phyloP scores from a whole-genome alignment of 176 grass and related monocot genomes.

The Cenchrus fungigraminus region DNA sequence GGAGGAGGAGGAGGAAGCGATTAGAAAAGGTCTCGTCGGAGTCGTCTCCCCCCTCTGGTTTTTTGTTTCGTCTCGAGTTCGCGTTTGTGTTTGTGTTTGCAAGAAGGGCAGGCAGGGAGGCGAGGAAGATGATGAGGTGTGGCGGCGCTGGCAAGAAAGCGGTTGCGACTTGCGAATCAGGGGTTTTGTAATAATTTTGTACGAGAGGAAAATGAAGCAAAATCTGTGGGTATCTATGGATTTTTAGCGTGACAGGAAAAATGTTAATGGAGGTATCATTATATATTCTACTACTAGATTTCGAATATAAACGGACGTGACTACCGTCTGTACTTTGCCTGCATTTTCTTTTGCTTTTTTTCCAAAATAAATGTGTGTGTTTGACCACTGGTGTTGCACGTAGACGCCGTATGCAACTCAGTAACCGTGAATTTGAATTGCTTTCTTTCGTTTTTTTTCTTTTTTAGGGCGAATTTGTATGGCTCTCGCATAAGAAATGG shows the following conservation, averaged over 20 bases:
- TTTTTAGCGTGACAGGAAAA: not conserved
- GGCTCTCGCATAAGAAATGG: too few species aligned
- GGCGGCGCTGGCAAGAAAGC: not conserved
- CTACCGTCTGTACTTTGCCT: too few species aligned
- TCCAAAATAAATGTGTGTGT: too few species aligned
- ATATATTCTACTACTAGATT: too few species aligned
- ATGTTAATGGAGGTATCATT: not conserved
- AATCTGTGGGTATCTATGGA: not conserved
- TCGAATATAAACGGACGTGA: not conserved
- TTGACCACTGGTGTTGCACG: too few species aligned
- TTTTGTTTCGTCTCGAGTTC: constrained; percentile 12
- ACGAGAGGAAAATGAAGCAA: not conserved
- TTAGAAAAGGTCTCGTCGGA: constrained; percentile 7
- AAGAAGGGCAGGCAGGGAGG: not conserved
- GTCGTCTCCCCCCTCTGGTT: not conserved
- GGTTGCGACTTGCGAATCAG: not conserved
- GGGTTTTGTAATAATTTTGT: not conserved
- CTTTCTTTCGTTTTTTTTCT: too few species aligned
- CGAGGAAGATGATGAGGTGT: not conserved
- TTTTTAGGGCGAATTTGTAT: too few species aligned
- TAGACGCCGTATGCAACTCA: too few species aligned
- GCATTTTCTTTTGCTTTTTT: too few species aligned
- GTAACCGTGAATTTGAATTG: too few species aligned
- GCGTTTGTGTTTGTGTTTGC: not conserved
- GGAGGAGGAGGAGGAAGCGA: not conserved